Conservation (phyloP, 139 green algal genomes). For the Haematococcus sp. region DNA sequence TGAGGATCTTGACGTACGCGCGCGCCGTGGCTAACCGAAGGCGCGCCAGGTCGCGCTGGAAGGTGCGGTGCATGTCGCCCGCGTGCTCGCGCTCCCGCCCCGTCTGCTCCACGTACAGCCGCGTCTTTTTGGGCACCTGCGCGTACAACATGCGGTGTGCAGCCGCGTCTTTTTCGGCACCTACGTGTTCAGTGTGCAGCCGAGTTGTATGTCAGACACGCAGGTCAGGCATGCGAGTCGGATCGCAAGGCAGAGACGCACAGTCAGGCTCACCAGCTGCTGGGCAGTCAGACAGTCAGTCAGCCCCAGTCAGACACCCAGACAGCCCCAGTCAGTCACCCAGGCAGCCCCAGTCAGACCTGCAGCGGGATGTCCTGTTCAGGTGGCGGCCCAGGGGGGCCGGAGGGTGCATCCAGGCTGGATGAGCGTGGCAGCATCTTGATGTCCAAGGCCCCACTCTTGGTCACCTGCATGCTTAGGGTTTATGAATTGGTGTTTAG, state of each 20-base stretch:
- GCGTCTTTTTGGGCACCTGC: slow-evolving; percentile 72
- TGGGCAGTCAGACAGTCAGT: no score
- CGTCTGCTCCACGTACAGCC: slow-evolving; percentile 74
- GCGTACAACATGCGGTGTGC: no score
- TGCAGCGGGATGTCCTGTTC: slow-evolving; percentile 75
- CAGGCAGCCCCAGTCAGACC: background rate
- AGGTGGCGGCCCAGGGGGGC: slow-evolving; percentile 32
- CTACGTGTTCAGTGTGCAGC: slow-evolving; percentile 52
- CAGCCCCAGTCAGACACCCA: no score
- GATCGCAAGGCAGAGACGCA: no score
- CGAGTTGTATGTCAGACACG: no score
- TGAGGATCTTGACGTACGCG: slow-evolving; percentile 69
- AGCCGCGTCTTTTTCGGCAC: slow-evolving; percentile 76
- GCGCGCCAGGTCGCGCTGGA: slow-evolving; percentile 64
- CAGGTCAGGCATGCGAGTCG: no score
- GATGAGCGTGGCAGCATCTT: slow-evolving; percentile 69
- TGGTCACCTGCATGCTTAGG: slow-evolving; percentile 4
- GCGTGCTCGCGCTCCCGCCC: slow-evolving; percentile 54
- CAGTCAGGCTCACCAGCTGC: no score
- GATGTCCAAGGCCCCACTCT: slow-evolving; percentile 57
- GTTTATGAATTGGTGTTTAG: no score
- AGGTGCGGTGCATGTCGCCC: slow-evolving; percentile 13
- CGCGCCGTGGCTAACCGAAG: slow-evolving; percentile 61
- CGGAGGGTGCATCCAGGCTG: slow-evolving; percentile 41
- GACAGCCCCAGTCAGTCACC: no score